Evolutionary conservation across 129 eudicot genomes (phyloP), one percentile per base, ranked within the genome.

Genomic region (Apium graveolens): DNA sequence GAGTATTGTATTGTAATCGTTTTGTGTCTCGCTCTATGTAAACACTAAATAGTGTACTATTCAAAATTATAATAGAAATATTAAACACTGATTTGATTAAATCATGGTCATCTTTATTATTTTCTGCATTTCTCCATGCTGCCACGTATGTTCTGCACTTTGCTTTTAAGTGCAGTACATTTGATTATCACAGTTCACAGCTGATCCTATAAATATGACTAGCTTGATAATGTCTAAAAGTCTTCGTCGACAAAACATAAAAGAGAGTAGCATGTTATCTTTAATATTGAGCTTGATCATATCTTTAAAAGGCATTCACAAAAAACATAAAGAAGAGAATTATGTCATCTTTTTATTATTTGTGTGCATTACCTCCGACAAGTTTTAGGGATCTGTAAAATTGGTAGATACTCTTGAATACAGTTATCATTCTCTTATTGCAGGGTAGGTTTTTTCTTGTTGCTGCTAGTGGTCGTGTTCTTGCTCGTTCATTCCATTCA

Each of bases 391-490:
- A 74, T 74, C 57, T 74, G 34, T 16, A 74, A n/a, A n/a, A n/a
- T n/a, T n/a, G n/a, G n/a, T n/a, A n/a, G n/a, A 60, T 78, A 53
- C 80, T 29, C 65, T 53, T 86, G 62, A 60, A 68, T 41, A 31
- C 74, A 73, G 80, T 71, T 35, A 5, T 75, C 71, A 32, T 84
- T 82, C 73, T 78, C 70, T 76, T 80, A 73, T 80, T n/a, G 69
- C 97, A 95, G 98, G 98, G 98, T 82, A 84, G 98, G 74, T 92
- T 92, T 89, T 79, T 95, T 87, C 97, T 95, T 81, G 99, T 97
- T 79, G 99, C 99, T 90, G 92, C 90, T 76, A 92, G 99, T 80
- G 99, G 99, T 66, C 91, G 97, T 81, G 97, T 95, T 76, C 87
- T 95, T 81, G 99, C 97, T 74, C 97, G 96, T 55, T 95, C 99